Base-by-base conservation (phyloP, 306 rosid genomes). In the Fragaria ananassa region DNA sequence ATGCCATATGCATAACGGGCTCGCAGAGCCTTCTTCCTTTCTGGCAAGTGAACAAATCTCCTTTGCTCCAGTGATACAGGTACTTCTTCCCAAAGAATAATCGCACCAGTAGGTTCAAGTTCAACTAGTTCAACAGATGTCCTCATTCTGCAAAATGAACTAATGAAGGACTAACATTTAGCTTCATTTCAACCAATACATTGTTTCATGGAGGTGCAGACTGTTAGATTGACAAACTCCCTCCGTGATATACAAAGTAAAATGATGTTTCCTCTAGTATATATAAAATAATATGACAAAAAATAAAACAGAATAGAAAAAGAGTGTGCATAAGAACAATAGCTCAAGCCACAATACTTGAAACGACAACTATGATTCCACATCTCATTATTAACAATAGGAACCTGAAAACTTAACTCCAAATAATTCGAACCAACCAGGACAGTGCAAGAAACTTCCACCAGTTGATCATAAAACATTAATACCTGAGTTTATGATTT, bases 1-100 rank as follows among this genome's bases (percentile, higher is more conserved):
- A 78, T 46, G 75, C 93, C 89, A 61, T 84, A 93, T 37, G 69
- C 65, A 78, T 89, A 93, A 65, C 96, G 97, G 1, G 89, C 93
- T 72, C 47, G 80, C 19, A 82, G 80, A 9, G 96, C 84, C 68
- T 79, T 88, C 78, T 71, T 88, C 81, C 85, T 88, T 78, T 79
- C 86, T 21, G 39, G n/a, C 57, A 75, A 80, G 83, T 82, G 82
- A 72, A 84, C 84, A 84, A 49, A 73, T 51, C 42, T 83, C 39
- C 66, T 77, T 60, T 76, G 84, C 73, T 74, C 85, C 79, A 64
- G 17, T 27, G 85, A 81, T 53, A 37, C 61, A 51, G 66, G n/a
- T 63, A 13, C 70, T 78, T 73, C 83, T 86, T 76, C 88, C 66
- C 34, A 39, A 79, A 75, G 49, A 73, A 61, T 37, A 83, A 70